Conservation (phyloP, 1,139 yeast genomes). For the Lodderomyces orthopsilosis region DNA sequence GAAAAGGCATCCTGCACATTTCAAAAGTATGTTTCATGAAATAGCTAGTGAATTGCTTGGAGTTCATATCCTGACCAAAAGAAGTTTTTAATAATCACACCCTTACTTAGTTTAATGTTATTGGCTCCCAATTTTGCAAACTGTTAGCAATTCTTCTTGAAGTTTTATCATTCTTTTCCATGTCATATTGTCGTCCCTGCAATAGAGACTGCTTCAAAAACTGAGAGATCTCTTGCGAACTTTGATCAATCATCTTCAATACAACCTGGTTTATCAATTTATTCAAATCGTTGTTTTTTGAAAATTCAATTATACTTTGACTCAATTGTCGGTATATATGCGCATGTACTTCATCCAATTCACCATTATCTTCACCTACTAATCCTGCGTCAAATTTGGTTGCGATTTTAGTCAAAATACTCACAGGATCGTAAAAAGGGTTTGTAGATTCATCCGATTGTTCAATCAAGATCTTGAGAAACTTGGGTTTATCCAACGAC, state of each 20-base stretch:
- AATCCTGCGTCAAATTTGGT: constrained; percentile 41
- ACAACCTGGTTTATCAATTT: constrained; percentile 57
- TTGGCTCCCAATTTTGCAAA: constrained; percentile 1
- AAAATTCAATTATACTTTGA: constrained; percentile 58
- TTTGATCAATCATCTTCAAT: constrained; percentile 58
- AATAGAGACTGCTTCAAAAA: constrained; percentile 34
- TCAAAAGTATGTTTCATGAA: too few species aligned
- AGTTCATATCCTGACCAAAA: too few species aligned
- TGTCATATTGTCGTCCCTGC: constrained; percentile 29
- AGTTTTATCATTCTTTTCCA: constrained; percentile 2
- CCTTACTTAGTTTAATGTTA: background rate
- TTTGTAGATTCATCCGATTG: constrained; percentile 56
- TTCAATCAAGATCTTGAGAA: constrained; percentile 71
- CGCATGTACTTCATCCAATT: background rate
- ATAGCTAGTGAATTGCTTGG: too few species aligned
- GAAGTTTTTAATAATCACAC: too few species aligned
- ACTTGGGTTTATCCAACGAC: constrained; percentile 69
- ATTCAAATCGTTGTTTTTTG: constrained; percentile 63
- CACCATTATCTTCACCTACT: constrained; percentile 19
- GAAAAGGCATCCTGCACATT: too few species aligned
- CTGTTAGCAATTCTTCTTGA: background rate
- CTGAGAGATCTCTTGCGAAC: constrained; percentile 47
- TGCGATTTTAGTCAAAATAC: constrained; percentile 66
- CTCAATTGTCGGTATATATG: constrained; percentile 40
- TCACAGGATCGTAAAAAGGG: constrained; percentile 61